These are phyloP conservation scores for Raphanus sativus DNA, from an alignment of 345 rosid genomes.

Conservation along the genomic window DNA sequence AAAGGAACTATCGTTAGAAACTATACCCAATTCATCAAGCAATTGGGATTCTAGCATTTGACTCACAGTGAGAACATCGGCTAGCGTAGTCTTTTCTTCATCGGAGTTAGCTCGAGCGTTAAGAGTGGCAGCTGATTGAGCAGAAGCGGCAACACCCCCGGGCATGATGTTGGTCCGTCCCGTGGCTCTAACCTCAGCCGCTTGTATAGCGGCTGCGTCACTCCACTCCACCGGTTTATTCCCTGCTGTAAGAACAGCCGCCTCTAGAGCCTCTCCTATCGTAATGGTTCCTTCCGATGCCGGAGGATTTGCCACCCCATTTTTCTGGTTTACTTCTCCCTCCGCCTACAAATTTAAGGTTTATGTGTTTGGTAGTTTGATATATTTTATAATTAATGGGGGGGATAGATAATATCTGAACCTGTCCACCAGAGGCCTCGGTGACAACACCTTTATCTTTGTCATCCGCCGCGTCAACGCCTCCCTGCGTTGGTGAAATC, in stretches of 20 bases:
- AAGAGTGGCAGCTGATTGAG: slow-evolving; percentile 79
- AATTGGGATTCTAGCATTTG: background rate
- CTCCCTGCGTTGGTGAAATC: slow-evolving; percentile 36
- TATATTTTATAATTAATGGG: background rate
- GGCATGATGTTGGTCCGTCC: slow-evolving; percentile 63
- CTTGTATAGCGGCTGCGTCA: slow-evolving; percentile 86
- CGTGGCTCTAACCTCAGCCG: slow-evolving; percentile 84
- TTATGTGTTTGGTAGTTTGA: background rate
- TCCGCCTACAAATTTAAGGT: slow-evolving; percentile 20
- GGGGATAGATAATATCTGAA: background rate
- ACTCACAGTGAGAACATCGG: slow-evolving; percentile 60
- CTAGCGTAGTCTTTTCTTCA: slow-evolving; percentile 65
- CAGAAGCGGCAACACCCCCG: slow-evolving; percentile 69
- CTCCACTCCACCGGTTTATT: slow-evolving; percentile 81
- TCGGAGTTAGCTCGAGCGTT: slow-evolving; percentile 52
- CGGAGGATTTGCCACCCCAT: background rate
- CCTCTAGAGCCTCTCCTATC: slow-evolving; percentile 76
- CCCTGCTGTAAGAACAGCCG: slow-evolving; percentile 66
- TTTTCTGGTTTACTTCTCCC: slow-evolving; percentile 19
- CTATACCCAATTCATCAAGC: background rate
- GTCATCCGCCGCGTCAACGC: slow-evolving; percentile 41
- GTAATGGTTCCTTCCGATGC: slow-evolving; percentile 47
- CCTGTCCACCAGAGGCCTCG: slow-evolving; percentile 31
- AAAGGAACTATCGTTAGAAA: background rate
- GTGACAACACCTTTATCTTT: slow-evolving; percentile 37